Evolutionary conservation across 2,329 filamentous ascomycete species (phyloP), one percentile per base, ranked within the genome.

Genomic region (Colletotrichum graminicola): DNA sequence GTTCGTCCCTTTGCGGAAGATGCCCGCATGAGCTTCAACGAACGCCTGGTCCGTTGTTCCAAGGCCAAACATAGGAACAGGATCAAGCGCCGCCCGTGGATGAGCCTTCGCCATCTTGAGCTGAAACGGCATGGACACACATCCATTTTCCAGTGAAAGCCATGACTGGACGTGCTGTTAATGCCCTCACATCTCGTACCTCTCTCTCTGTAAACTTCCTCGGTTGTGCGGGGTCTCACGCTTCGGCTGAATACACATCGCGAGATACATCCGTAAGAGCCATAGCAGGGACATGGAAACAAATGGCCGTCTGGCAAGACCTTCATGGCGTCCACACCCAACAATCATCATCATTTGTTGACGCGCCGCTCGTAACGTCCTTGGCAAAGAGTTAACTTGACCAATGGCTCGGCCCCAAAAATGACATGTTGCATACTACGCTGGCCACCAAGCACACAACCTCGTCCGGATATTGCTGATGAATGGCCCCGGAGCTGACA

Each of bases 401-500:
- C 21, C 21, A 18, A 34, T 54, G 18, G 16, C 29, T 36, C 14
- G 11, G 52, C 18, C 29, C 51, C 29, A 29, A 29, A 4, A 29
- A 29, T 29, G 29, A 4, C 29, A 29, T 29, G 2, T 29, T 2
- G 4, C 29, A 29, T 29, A 29, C 29, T 29, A 32, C 36, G 55
- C 56, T 62, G 55, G 61, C 62, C 41, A 49, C 51, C 49, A 16
- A 34, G 26, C 49, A 32, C 34, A 39, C 26, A 14, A 21, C 23
- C n/a, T 32, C 51, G 34, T 23, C 43, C n/a, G 45, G 34, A 49
- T n/a, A 21, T 49, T 39, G 12, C 45, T 21, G 4, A 39, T 29
- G 29, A 14, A 52, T 39, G 3, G 14, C 39, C 7, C 56, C 45
- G 59, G 45, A 52, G 54, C 64, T 65, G 68, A 71, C 60, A 45